Conservation (phyloP, 345 rosid genomes). For the Passiflora organensis region DNA sequence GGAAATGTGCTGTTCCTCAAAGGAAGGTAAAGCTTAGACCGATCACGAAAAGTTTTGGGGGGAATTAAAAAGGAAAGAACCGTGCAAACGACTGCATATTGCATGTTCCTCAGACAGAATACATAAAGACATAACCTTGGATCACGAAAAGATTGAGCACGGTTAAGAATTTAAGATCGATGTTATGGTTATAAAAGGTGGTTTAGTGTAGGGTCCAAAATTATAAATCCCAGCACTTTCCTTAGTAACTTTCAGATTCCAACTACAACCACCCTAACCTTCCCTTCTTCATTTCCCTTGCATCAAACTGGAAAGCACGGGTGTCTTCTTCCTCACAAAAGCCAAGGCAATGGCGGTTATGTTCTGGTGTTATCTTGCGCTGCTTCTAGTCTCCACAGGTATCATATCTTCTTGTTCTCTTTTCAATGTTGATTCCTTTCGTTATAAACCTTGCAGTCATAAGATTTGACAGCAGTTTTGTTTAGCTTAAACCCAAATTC, state of each 20-base stretch:
- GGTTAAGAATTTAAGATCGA: too few relatives aligned
- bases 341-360: slow-evolving; percentile 19
- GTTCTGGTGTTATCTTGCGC: slow-evolving; percentile 12
- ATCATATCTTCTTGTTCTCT: neutral
- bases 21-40: too few relatives aligned
- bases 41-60: too few relatives aligned
- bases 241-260: slow-evolving; percentile 14
- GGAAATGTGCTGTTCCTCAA: too few relatives aligned
- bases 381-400: slow-evolving; percentile 27
- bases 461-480: too few relatives aligned
- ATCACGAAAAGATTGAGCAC: slow-evolving; percentile 29
- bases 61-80: neutral
- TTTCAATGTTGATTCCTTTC: too few relatives aligned
- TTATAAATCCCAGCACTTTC: slow-evolving; percentile 6
- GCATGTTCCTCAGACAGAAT: too few relatives aligned
- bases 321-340: too few relatives aligned
- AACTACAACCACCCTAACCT: slow-evolving; percentile 16
- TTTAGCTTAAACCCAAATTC: too few relatives aligned
- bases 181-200: too few relatives aligned
- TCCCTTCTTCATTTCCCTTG: neutral
- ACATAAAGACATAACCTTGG: too few relatives aligned
- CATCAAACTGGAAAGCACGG: neutral
- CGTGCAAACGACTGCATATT: neutral
- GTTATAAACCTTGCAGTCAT: too few relatives aligned
- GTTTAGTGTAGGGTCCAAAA: neutral